Conservation (phyloP, 2,329 filamentous ascomycete species). For the Alternaria sp. region DNA sequence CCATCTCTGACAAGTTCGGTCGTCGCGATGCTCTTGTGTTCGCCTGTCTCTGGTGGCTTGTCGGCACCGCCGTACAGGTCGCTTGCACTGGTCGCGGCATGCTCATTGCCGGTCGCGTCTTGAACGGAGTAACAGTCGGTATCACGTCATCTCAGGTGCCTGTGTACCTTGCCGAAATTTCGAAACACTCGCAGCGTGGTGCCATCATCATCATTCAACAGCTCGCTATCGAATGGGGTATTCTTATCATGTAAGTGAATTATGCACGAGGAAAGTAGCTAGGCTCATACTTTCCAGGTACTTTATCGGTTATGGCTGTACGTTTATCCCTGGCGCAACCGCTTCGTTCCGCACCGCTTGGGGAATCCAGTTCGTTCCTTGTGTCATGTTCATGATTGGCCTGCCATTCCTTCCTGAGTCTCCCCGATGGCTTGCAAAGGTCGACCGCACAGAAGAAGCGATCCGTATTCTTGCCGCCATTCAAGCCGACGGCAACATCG, state of each 20-base stretch:
- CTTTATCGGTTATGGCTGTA: conserved; percentile 48
- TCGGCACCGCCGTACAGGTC: conserved; percentile 69
- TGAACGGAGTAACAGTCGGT: conserved; percentile 77
- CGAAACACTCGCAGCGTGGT: conserved; percentile 66
- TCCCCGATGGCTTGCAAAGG: conserved; percentile 56
- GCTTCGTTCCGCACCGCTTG: conserved; percentile 48
- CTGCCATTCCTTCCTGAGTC: conserved; percentile 60
- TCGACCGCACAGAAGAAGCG: conserved; percentile 57
- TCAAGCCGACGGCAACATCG: conserved; percentile 65
- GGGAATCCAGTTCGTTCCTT: conserved; percentile 51
- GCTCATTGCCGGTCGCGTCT: conserved; percentile 74
- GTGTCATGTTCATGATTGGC: conserved; percentile 53
- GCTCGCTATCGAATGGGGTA: conserved; percentile 75
- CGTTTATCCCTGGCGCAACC: conserved; percentile 39
- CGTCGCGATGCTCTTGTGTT: conserved; percentile 63
- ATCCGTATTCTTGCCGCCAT: conserved; percentile 53
- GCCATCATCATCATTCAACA: conserved; percentile 76
- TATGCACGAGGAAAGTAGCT: background rate
- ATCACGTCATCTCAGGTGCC: conserved; percentile 75
- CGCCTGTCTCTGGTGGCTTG: conserved; percentile 62
- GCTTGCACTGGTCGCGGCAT: conserved; percentile 72
- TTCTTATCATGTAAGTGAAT: conserved; percentile 47
- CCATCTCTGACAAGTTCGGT: conserved; percentile 65
- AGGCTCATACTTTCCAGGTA: conserved; percentile 44
- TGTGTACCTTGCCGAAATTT: conserved; percentile 73